Evolutionary conservation across 2,329 filamentous ascomycete genomes (phyloP), one percentile per base, ranked within the genome.

Genomic region (Thelonectria blattea): DNA sequence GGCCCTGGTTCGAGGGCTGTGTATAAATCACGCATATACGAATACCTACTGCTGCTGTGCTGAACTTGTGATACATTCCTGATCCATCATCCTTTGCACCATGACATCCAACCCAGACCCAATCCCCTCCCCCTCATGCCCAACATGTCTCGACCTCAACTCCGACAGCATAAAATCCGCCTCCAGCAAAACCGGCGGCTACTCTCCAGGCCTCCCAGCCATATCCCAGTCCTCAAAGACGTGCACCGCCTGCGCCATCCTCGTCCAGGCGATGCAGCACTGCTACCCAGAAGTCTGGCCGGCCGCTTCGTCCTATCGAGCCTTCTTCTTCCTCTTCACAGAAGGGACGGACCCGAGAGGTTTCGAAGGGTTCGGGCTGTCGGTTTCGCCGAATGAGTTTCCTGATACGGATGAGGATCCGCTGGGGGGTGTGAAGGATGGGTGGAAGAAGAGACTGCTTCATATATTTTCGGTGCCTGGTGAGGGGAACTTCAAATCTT

Each of bases 381-480:
- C 53, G 5, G 43, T 60, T 15, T 59, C 60, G 5, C 56, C 60
- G 4, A 60, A 42, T 41, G 59, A 61, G 12, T 61, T 55, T 27
- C 59, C 51, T 2, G 32, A 47, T 1, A 54, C 46, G 3, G 46
- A 51, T 4, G 51, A 61, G 22, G 59, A 61, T 48, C 55, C 59
- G 3, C 55, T 61, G 10, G 20, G 37, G 12, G 27, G 27, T 17
- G 15, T 61, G n/a, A 24, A 47, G 51, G 52, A 53, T 10, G 59
- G 59, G 11, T 61, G 59, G 59, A 61, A 42, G 39, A 32, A 15
- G 7, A 9, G 56, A 8, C 34, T 60, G 24, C 56, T 62, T 24
- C 52, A 61, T 50, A 46, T 60, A 15, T 62, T 56, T 46, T 52
- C 60, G 10, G 37, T 52, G 5, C 24, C 52, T 12, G 60, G 56